Conservation (phyloP, 208 protist genomes). For the Acanthamoeba lenticulata region DNA sequence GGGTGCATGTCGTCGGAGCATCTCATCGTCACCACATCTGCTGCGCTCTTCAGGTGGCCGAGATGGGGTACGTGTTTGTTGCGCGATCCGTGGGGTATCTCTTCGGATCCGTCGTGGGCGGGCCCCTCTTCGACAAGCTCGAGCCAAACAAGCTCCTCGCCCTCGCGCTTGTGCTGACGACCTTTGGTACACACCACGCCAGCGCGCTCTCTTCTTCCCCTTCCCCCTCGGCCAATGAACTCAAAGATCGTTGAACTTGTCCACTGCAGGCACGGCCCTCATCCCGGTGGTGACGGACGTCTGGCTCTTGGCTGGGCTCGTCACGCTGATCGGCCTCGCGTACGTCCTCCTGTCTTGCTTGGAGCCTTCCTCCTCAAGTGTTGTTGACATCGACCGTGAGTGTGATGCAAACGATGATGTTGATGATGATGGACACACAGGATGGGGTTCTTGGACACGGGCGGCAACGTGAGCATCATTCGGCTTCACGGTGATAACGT, state of each 20-base stretch:
- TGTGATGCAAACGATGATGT: too few species aligned
- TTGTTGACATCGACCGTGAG: too few species aligned
- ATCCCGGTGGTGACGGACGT: conserved; percentile 52
- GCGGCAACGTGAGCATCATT: conserved; percentile 67
- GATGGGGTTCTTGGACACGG: conserved; percentile 45
- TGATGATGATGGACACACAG: too few species aligned
- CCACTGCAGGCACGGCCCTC: not conserved
- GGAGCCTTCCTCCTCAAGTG: too few species aligned
- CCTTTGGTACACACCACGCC: not conserved
- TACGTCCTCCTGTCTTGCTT: not conserved
- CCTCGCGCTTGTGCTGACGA: not conserved
- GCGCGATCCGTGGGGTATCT: conserved; percentile 52
- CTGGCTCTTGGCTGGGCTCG: not conserved
- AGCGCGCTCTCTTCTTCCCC: not conserved
- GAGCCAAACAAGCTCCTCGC: conserved; percentile 47
- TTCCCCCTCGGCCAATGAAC: not conserved
- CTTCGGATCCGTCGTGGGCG: conserved; percentile 43
- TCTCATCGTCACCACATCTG: too few species aligned
- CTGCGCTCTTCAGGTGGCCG: conserved; percentile 13
- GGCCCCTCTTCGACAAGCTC: conserved; percentile 48
- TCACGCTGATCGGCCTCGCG: conserved; percentile 18
- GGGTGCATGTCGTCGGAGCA: too few species aligned
- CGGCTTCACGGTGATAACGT: conserved; percentile 62
- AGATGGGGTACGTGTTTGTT: conserved; percentile 35
- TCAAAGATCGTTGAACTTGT: not conserved